A percentile compares a stretch with the other conserved stretches of the same genome.
These are phyloP conservation scores for Boletellus dicymbophilus DNA, from an alignment of 1,284 basidiomycete species.

Conservation along the genomic window DNA sequence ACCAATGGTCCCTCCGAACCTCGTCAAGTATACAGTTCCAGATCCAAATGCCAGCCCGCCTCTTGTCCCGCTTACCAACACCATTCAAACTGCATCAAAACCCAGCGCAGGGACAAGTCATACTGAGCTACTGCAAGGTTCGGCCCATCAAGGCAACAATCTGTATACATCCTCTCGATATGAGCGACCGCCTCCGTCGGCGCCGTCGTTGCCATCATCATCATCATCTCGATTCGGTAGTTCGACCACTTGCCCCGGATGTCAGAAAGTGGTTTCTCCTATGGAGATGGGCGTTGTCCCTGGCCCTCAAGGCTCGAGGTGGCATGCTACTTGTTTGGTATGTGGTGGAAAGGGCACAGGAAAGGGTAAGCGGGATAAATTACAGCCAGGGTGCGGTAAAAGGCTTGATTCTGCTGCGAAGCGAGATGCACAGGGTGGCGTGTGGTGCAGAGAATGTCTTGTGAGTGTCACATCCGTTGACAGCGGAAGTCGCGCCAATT, in stretches of 20 bases:
- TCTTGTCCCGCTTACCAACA: conserved; percentile 22
- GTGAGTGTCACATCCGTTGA: conserved; percentile 42
- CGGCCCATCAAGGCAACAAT: conserved; percentile 11
- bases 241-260: conserved; percentile 67
- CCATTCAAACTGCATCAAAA: conserved; percentile 25
- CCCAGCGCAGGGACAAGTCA: conserved; percentile 19
- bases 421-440: conserved; percentile 61
- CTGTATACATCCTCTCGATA: conserved; percentile 45
- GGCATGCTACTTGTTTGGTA: conserved; percentile 75
- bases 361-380: conserved; percentile 47
- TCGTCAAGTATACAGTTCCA: conserved; percentile 22
- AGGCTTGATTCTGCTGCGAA: conserved; percentile 82
- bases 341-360: conserved; percentile 69
- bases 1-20: conserved; percentile 25
- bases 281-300: conserved; percentile 85
- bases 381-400: conserved; percentile 77
- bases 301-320: conserved; percentile 75
- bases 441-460: conserved; percentile 83
- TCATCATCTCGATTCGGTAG: conserved; percentile 68
- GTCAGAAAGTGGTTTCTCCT: conserved; percentile 66
- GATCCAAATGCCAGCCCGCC: conserved; percentile 19
- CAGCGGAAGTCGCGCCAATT: conserved; percentile 9
- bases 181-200: conserved; percentile 45
- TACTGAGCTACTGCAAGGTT: conserved; percentile 11
- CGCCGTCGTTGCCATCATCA: conserved; percentile 34